Conservation (phyloP, 352 stramenopile species). For the Pythium rishiriense region DNA sequence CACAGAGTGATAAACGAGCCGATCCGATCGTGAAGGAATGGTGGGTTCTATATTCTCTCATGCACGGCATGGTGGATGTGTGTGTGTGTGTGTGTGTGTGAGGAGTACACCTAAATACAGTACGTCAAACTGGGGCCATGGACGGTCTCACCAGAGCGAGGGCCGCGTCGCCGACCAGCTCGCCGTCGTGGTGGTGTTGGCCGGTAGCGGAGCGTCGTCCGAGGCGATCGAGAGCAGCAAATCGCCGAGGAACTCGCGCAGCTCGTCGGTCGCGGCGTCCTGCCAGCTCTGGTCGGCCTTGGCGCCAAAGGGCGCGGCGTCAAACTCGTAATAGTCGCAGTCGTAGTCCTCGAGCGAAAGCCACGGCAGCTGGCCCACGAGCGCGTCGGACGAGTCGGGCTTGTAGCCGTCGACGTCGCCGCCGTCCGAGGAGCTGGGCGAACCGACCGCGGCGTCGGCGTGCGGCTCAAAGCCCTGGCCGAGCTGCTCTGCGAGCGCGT, state of each 20-base stretch:
- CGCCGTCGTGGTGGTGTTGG: neutral
- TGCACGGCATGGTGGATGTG: too few species aligned
- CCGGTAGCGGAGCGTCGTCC: neutral
- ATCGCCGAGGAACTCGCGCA: conserved; percentile 10
- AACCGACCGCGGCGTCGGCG: neutral
- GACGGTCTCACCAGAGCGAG: conserved; percentile 1
- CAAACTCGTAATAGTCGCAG: conserved; percentile 1
- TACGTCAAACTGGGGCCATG: neutral
- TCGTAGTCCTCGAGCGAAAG: conserved; percentile 9
- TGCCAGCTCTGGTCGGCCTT: neutral
- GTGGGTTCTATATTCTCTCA: too few species aligned
- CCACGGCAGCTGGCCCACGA: neutral
- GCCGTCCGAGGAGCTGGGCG: neutral
- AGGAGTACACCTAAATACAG: neutral
- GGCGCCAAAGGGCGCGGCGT: neutral
- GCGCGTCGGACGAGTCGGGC: neutral
- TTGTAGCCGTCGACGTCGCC: neutral
- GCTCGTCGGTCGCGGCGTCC: conserved; percentile 7
- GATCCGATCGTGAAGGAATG: too few species aligned
- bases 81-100: too few species aligned
- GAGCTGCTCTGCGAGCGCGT: conserved; percentile 1
- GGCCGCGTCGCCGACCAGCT: too few species aligned
- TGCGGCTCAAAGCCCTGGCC: neutral
- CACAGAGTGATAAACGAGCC: too few species aligned
- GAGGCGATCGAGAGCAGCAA: conserved; percentile 3